A percentile compares a stretch with the other conserved stretches of the same genome.
phyloP scores from a whole-genome alignment of 257 asterid species.

The Henckelia pumila region DNA sequence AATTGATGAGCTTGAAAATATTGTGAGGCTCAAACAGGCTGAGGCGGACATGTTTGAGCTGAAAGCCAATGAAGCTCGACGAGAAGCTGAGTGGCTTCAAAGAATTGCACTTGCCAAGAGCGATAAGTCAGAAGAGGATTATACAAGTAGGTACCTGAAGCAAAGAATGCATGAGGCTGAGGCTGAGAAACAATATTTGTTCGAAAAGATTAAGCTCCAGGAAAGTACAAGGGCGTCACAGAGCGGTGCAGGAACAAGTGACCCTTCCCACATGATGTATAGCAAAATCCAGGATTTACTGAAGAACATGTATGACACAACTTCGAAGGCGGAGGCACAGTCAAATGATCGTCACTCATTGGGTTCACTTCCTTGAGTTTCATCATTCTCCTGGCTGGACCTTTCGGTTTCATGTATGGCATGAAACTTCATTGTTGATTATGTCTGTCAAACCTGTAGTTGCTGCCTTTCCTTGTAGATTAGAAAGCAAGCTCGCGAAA shows the following conservation, averaged over 20 bases:
- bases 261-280: slow-evolving; percentile 60
- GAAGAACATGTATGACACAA: slow-evolving; percentile 62
- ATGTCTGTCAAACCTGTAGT: slow-evolving; percentile 16
- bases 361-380: slow-evolving; percentile 35
- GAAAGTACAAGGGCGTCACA: slow-evolving; percentile 67
- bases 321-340: slow-evolving; percentile 39
- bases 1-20: slow-evolving; percentile 80
- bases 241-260: slow-evolving; percentile 57
- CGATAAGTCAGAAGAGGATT: slow-evolving; percentile 86
- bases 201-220: slow-evolving; percentile 85
- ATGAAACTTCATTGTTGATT: slow-evolving; percentile 27
- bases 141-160: slow-evolving; percentile 80
- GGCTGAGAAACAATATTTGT: slow-evolving; percentile 84
- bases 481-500: slow-evolving; percentile 16
- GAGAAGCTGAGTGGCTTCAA: slow-evolving; percentile 89
- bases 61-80: slow-evolving; percentile 84
- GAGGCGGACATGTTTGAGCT: slow-evolving; percentile 93
- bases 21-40: slow-evolving; percentile 80
- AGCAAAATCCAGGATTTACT: slow-evolving; percentile 73
- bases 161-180: slow-evolving; percentile 93
- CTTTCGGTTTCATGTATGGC: slow-evolving; percentile 15
- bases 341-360: slow-evolving; percentile 34
- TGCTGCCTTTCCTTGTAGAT: slow-evolving; percentile 14
- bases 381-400: slow-evolving; percentile 26
- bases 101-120: slow-evolving; percentile 82